Evolutionary conservation across 257 asterid species (phyloP), one percentile per base, ranked within the genome.

Genomic region (Anisodus tanguticus): DNA sequence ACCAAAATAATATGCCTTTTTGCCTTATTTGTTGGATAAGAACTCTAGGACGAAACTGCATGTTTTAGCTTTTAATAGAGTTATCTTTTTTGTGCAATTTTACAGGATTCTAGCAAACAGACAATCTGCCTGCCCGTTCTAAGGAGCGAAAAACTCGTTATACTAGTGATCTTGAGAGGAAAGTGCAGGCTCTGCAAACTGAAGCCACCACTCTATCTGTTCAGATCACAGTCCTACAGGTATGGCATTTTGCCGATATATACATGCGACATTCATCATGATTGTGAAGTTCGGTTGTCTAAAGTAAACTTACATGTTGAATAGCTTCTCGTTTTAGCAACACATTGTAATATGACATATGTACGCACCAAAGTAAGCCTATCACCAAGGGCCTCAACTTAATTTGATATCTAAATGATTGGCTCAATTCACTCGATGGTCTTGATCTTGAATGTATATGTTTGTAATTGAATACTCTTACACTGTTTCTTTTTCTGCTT

Each of bases 41-140:
- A 76, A 26, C 81, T 22, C 47, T 51, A 26, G 13, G 13, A 76
- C 4, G 26, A 72, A 64, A 78, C 74, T 80, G 84, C 71, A 37
- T 82, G 57, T 80, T 82, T 70, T 19, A 62, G 47, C 62, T 41
- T 26, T 58, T 60, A 7, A 72, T 59, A 76, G 64, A 79, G 31
- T 2, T 37, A 5, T 64, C 60, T 58, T 77, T 17, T 58, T 76
- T 53, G 6, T 83, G 85, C 66, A 80, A 67, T 47, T 67, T 81
- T 89, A 85, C 87, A 95, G 98, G 91, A 93, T 94, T 86, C 95
- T 96, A 57, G 98, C 99, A 26, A 96, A 96, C 84, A 92, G 99
- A 72, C 98, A 96, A 88, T 96, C 99, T 72, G 99, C 99, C 99
- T 5, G 98, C 99, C 10, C 93, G 98, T 17, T 96, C 99, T 0